Conservation (phyloP, 306 rosid species). For the Fragaria ananassa region DNA sequence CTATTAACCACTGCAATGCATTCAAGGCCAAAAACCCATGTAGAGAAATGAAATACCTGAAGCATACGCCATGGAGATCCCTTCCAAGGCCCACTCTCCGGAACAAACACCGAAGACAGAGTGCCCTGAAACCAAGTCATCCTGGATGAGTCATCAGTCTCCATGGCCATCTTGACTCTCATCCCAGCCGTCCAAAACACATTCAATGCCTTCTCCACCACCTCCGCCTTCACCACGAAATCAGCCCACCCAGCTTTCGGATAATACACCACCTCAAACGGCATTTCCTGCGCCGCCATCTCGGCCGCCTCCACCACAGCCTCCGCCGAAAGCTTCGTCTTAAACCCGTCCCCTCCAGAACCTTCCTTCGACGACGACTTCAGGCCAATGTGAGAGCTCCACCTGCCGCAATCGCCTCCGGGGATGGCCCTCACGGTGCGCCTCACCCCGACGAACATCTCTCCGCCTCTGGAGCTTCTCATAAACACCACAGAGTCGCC, state of each 20-base stretch:
- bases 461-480: conserved; percentile 26
- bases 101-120: conserved; percentile 23
- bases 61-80: conserved; percentile 73
- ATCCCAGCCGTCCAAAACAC: conserved; percentile 45
- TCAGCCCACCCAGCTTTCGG: conserved; percentile 61
- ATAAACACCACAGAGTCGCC: conserved; percentile 70
- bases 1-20: not conserved
- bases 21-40: not conserved
- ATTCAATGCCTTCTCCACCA: conserved; percentile 45
- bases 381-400: conserved; percentile 23
- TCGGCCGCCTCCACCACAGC: conserved; percentile 51
- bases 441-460: conserved; percentile 59
- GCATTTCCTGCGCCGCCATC: conserved; percentile 45
- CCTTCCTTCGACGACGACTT: conserved; percentile 9
- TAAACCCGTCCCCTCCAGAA: conserved; percentile 25
- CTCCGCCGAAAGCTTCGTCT: conserved; percentile 37
- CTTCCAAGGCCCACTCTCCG: conserved; percentile 38
- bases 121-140: conserved; percentile 64
- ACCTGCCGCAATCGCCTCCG: conserved; percentile 10
- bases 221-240: conserved; percentile 61
- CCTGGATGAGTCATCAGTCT: conserved; percentile 63
- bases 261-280: conserved; percentile 66
- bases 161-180: conserved; percentile 62
- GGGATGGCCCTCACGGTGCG: conserved; percentile 32
- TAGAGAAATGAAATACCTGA: conserved; percentile 39